Evolutionary conservation across 305 asterid species (phyloP).

Genomic region (Salvia sclarea): DNA sequence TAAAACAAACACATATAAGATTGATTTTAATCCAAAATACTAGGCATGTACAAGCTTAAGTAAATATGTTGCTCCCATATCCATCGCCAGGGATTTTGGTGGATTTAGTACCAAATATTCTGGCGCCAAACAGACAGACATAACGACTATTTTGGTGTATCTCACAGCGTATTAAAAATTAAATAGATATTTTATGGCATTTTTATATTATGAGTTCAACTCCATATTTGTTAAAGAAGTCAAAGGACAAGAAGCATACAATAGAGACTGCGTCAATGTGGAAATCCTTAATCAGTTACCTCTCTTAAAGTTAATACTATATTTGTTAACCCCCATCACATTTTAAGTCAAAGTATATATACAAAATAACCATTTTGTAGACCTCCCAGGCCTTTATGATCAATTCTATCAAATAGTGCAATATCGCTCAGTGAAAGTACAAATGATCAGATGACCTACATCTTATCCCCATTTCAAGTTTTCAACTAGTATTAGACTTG

Average conservation of each 20-base stretch:
- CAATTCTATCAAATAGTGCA: constrained; percentile 4
- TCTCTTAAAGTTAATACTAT: neutral
- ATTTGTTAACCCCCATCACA: neutral
- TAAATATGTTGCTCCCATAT: constrained; percentile 1
- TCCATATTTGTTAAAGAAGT: neutral
- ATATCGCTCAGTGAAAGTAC: neutral
- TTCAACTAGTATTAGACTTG: neutral
- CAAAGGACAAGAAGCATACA: constrained; percentile 7
- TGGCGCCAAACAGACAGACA: neutral
- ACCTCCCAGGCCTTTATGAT: constrained; percentile 6
- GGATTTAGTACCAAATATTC: constrained; percentile 10
- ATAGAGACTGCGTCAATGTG: neutral
- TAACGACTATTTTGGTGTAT: neutral
- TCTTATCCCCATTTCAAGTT: neutral
- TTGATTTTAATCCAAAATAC: neutral
- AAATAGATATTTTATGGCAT: neutral
- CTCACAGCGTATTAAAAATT: neutral
- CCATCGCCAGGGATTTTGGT: neutral
- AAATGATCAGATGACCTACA: neutral
- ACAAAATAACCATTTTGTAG: neutral
- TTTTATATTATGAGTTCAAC: constrained; percentile 5
- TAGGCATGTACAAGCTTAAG: constrained; percentile 13
- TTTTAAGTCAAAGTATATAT: neutral
- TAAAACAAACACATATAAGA: neutral
- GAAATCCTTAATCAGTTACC: neutral